Evolutionary conservation across 2,329 filamentous ascomycete species (phyloP).

Genomic region (Drechslera avenae): DNA sequence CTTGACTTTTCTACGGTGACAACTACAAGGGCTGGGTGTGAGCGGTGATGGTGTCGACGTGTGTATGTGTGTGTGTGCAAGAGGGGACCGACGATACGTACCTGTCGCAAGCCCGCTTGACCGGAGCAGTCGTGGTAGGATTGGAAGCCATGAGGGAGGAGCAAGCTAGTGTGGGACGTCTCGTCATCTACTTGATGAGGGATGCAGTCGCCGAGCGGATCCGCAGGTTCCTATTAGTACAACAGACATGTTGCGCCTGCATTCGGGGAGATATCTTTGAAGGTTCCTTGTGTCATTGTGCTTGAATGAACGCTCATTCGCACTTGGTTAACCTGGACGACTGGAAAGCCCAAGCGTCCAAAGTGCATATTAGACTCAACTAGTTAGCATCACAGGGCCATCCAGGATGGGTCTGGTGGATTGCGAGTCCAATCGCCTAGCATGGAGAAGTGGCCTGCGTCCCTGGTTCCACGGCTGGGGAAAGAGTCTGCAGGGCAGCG

Average conservation of each 20-base stretch:
- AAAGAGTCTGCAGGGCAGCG: constrained; percentile 35
- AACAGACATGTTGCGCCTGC: constrained; percentile 37
- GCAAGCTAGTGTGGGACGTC: constrained; percentile 25
- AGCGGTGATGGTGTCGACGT: constrained; percentile 10
- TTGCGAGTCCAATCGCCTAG: constrained; percentile 28
- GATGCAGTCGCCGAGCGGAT: constrained; percentile 31
- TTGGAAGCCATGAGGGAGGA: constrained; percentile 38
- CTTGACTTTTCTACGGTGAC: constrained; percentile 57
- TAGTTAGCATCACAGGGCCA: constrained; percentile 35
- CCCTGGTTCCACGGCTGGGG: constrained; percentile 32
- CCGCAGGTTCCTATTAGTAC: constrained; percentile 37
- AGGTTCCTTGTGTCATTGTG: constrained; percentile 44
- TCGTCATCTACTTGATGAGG: constrained; percentile 31
- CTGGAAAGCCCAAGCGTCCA: constrained; percentile 41
- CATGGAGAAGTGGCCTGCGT: constrained; percentile 29
- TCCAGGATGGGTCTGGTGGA: constrained; percentile 28
- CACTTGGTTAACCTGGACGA: constrained; percentile 42
- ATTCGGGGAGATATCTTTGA: constrained; percentile 32
- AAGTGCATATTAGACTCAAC: constrained; percentile 40
- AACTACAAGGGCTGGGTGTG: constrained; percentile 36
- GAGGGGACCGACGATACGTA: constrained; percentile 26
- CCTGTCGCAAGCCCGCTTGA: constrained; percentile 52
- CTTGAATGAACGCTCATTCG: constrained; percentile 38
- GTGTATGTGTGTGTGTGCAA: background rate
- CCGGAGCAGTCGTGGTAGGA: constrained; percentile 42